Conservation (phyloP, 257 asterid genomes). For the Solanum sitiens region DNA sequence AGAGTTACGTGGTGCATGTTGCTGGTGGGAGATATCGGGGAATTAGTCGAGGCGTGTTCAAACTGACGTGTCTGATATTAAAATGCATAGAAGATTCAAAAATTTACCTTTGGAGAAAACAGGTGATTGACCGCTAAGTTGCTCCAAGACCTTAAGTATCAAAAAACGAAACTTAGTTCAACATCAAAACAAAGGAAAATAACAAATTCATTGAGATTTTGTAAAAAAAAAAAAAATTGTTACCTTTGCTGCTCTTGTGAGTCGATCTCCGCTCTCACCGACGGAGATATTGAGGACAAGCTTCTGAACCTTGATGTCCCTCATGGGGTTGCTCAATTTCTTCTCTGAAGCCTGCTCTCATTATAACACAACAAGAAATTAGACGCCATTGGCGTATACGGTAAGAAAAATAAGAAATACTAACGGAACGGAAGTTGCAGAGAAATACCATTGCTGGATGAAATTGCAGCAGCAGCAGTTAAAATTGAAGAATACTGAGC, state of each 20-base stretch:
- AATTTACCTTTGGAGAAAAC: conserved; percentile 48
- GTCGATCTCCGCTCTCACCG: conserved; percentile 65
- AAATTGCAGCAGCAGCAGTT: not conserved
- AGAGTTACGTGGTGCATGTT: too few relatives aligned
- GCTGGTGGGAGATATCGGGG: too few relatives aligned
- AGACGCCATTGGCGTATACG: not conserved
- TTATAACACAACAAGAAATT: not conserved
- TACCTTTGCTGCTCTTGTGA: conserved; percentile 50
- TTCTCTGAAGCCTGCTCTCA: conserved; percentile 38
- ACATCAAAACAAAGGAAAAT: not conserved
- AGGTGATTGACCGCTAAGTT: conserved; percentile 47
- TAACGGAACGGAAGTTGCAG: not conserved
- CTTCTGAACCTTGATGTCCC: conserved; percentile 57
- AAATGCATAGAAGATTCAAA: not conserved
- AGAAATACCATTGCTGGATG: not conserved
- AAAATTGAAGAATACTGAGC: not conserved
- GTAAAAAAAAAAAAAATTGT: not conserved
- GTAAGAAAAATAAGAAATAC: not conserved
- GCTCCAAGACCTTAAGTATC: conserved; percentile 35
- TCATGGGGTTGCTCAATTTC: conserved; percentile 48
- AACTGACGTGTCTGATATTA: not conserved
- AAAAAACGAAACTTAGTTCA: not conserved
- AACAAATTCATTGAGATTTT: not conserved
- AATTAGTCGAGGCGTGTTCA: too few relatives aligned
- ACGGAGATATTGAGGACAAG: conserved; percentile 56